These are phyloP conservation scores for Sporopachydermia lactativora DNA, from an alignment of 805 yeast species.

Conservation along the genomic window DNA sequence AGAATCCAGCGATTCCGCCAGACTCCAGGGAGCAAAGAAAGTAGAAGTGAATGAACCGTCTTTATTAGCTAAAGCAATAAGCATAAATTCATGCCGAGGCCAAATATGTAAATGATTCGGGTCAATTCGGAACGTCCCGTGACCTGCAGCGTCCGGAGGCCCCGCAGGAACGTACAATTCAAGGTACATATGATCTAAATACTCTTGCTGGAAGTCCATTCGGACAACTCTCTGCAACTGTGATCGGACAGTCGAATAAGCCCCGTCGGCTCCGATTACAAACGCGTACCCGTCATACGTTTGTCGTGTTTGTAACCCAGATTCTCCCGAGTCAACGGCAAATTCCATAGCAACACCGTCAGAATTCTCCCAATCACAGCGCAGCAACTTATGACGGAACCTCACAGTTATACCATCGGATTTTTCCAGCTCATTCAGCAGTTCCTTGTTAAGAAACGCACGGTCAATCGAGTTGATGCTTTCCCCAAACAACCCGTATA, in stretches of 20 bases:
- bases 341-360: slow-evolving; percentile 4
- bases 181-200: slow-evolving; percentile 70
- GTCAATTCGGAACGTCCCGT: slow-evolving; percentile 35
- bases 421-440: slow-evolving; percentile 51
- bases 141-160: slow-evolving; percentile 14
- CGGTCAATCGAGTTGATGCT: slow-evolving; percentile 79
- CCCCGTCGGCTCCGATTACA: slow-evolving; percentile 78
- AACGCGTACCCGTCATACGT: slow-evolving; percentile 31
- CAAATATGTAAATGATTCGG: slow-evolving; percentile 82
- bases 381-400: slow-evolving; percentile 44
- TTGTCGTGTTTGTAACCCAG: neutral
- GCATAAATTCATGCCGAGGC: slow-evolving; percentile 81
- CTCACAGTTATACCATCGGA: slow-evolving; percentile 28
- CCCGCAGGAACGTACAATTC: slow-evolving; percentile 66
- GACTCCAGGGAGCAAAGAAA: slow-evolving; percentile 66
- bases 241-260: slow-evolving; percentile 58
- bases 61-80: slow-evolving; percentile 74
- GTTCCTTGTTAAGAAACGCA: slow-evolving; percentile 43
- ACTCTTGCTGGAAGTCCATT: slow-evolving; percentile 62
- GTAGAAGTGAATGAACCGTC: slow-evolving; percentile 88
- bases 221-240: slow-evolving; percentile 53
- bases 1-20: slow-evolving; percentile 38
- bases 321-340: slow-evolving; percentile 6
- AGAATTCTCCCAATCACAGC: slow-evolving; percentile 21
- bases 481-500: slow-evolving; percentile 73